A percentile compares a stretch with the other conserved stretches of the same genome.
phyloP scores from a whole-genome alignment of 208 protist species.

The Trypanosomatidae sp. region DNA sequence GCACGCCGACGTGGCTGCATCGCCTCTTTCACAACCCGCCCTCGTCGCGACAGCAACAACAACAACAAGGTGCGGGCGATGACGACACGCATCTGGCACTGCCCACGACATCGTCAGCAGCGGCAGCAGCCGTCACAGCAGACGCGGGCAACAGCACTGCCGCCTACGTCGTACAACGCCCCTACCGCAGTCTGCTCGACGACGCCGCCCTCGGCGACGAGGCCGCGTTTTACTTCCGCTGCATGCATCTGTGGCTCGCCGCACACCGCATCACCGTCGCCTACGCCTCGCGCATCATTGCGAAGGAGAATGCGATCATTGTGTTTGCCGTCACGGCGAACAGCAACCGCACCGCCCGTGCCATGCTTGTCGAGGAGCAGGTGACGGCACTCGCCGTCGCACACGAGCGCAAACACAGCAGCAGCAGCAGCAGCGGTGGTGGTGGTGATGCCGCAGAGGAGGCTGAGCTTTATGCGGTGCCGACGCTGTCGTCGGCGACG shows the following conservation, averaged over 20 bases:
- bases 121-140: slow-evolving; percentile 4
- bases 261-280: slow-evolving; percentile 57
- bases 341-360: slow-evolving; percentile 39
- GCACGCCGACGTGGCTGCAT: slow-evolving; percentile 23
- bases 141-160: slow-evolving; percentile 11
- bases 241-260: slow-evolving; percentile 63
- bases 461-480: slow-evolving; percentile 33
- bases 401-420: slow-evolving; percentile 2
- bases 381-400: slow-evolving; percentile 20
- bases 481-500: slow-evolving; percentile 14
- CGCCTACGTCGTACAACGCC: no score
- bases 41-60: slow-evolving; percentile 1
- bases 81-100: slow-evolving; percentile 1
- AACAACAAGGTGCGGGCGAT: not conserved
- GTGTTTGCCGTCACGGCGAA: slow-evolving; percentile 66
- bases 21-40: slow-evolving; percentile 33
- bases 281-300: slow-evolving; percentile 75
- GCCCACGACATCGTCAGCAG: not conserved
- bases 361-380: slow-evolving; percentile 28
- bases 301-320: slow-evolving; percentile 67
- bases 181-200: slow-evolving; percentile 65
- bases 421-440: not conserved
- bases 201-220: slow-evolving; percentile 41
- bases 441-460: slow-evolving; percentile 2
- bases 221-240: slow-evolving; percentile 58